A percentile compares a stretch with the other conserved stretches of the same genome.
phyloP scores from a whole-genome alignment of 2,329 filamentous ascomycete species.

The Tolypocladium tropicale region DNA sequence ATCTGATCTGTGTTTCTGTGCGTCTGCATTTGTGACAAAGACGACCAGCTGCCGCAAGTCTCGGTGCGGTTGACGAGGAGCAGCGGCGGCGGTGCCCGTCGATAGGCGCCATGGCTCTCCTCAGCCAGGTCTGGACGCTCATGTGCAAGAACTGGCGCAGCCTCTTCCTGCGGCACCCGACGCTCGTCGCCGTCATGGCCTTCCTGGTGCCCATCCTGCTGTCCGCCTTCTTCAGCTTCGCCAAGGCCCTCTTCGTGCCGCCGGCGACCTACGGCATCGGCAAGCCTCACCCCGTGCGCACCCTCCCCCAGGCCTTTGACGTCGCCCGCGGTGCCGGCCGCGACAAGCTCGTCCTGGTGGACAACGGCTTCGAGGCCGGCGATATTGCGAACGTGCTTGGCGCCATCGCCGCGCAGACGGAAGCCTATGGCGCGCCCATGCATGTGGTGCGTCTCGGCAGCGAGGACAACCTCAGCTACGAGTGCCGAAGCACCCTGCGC shows the following conservation, averaged over 20 bases:
- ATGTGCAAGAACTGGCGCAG: slow-evolving; percentile 53
- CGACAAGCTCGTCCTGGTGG: slow-evolving; percentile 66
- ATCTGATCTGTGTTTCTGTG: not conserved
- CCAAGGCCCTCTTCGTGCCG: slow-evolving; percentile 74
- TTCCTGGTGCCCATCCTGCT: slow-evolving; percentile 50
- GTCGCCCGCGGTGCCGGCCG: slow-evolving; percentile 45
- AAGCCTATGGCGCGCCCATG: slow-evolving; percentile 40
- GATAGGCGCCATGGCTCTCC: slow-evolving; percentile 34
- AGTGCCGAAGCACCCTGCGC: slow-evolving; percentile 53
- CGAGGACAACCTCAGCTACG: slow-evolving; percentile 47
- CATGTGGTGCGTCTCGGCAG: slow-evolving; percentile 42
- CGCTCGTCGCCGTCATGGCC: slow-evolving; percentile 43
- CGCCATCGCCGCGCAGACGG: slow-evolving; percentile 46
- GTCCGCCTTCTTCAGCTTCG: slow-evolving; percentile 54
- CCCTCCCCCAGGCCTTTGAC: slow-evolving; percentile 52
- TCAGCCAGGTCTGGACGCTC: slow-evolving; percentile 50
- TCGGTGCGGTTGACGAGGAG: not conserved
- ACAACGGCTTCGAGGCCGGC: slow-evolving; percentile 59
- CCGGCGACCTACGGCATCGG: slow-evolving; percentile 69
- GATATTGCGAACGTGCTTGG: slow-evolving; percentile 64
- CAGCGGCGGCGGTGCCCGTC: not conserved
- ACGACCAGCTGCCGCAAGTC: not conserved
- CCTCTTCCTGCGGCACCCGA: slow-evolving; percentile 41
- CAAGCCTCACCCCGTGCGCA: slow-evolving; percentile 46
- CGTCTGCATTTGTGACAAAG: not conserved